Percentiles rank a stretch among this genome's conserved stretches.
These are phyloP conservation scores for Pisolithus orientalis DNA, from an alignment of 768 basidiomycete species.

Conservation along the genomic window DNA sequence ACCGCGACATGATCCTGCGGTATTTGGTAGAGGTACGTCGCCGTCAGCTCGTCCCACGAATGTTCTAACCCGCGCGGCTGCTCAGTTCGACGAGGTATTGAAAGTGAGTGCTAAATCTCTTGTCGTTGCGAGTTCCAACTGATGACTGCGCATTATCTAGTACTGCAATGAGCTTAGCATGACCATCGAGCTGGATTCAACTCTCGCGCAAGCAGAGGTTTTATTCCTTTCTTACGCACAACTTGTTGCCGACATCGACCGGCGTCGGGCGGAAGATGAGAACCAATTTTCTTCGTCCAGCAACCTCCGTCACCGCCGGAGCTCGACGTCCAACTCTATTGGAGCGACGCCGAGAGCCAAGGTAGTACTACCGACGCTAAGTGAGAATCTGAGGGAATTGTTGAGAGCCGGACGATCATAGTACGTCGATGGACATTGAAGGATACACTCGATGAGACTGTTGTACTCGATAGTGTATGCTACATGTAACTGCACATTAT, in stretches of 20 bases:
- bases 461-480: conserved; percentile 8
- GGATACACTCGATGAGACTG: background rate
- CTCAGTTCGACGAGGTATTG: conserved; percentile 74
- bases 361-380: conserved; percentile 42
- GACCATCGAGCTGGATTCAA: conserved; percentile 95
- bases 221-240: conserved; percentile 89
- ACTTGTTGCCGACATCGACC: conserved; percentile 84
- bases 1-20: conserved; percentile 90
- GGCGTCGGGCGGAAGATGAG: conserved; percentile 43
- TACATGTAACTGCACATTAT: background rate
- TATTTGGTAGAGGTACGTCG: conserved; percentile 84
- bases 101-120: conserved; percentile 37
- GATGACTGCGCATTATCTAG: conserved; percentile 27
- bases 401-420: conserved; percentile 39
- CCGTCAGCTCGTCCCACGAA: background rate
- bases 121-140: background rate
- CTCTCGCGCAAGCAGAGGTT: conserved; percentile 94
- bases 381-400: conserved; percentile 57
- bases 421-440: no score
- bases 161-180: conserved; percentile 94
- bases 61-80: background rate
- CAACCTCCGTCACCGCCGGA: conserved; percentile 31
- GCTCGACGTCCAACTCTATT: conserved; percentile 3
- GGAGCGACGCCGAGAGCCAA: conserved; percentile 16
- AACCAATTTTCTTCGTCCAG: conserved; percentile 12